Conservation (phyloP, 495 filamentous ascomycete species). For the Penicillium cataractarum region DNA sequence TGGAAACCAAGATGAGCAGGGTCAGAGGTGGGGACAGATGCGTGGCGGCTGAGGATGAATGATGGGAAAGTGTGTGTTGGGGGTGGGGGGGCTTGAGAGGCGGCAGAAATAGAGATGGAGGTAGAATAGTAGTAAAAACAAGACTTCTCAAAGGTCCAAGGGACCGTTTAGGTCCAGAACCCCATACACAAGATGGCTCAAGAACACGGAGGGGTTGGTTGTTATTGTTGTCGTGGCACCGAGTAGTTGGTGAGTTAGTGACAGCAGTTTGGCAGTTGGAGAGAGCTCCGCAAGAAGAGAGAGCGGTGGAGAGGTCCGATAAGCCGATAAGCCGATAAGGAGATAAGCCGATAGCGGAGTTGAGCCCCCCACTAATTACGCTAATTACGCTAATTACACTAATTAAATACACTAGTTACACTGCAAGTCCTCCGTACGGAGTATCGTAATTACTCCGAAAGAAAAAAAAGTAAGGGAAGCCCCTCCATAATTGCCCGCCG, state of each 20-base stretch:
- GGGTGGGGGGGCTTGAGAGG: background rate
- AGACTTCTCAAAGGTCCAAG: background rate
- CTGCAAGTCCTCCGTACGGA: no score
- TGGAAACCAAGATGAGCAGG: background rate
- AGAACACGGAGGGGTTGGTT: background rate
- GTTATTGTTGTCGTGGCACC: no score
- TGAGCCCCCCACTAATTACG: background rate
- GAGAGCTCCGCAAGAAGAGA: slow-evolving; percentile 6
- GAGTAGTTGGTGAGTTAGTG: background rate
- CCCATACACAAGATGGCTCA: background rate
- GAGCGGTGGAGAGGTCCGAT: background rate
- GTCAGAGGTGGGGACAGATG: background rate
- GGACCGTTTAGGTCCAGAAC: no score
- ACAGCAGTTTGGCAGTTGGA: background rate
- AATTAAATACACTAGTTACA: no score
- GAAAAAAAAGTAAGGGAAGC: background rate
- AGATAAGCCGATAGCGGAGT: slow-evolving; percentile 8
- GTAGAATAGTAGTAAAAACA: background rate
- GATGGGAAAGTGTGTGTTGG: background rate
- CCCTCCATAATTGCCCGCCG: slow-evolving; percentile 4
- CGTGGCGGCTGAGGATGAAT: background rate
- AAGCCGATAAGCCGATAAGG: slow-evolving; percentile 1
- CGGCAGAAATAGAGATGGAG: background rate
- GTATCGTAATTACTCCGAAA: background rate
- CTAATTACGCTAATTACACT: no score